Percentiles rank a stretch among this genome's conserved stretches.
Evolutionary conservation across 495 filamentous ascomycete genomes (phyloP).

Genomic region (Aspergillus steynii): DNA sequence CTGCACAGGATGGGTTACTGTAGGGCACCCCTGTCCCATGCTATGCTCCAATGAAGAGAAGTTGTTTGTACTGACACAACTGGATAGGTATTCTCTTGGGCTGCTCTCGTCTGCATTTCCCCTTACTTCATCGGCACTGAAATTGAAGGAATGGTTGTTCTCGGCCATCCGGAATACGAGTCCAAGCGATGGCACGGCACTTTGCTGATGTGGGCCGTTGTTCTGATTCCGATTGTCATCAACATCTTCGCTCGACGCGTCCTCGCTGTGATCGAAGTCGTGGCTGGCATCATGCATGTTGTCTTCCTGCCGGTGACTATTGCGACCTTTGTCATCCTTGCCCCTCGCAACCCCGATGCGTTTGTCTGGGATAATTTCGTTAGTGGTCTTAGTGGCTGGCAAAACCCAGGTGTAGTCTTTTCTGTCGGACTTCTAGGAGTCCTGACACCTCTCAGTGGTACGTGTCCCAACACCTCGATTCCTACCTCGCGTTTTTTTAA

Average conservation of each 20-base stretch:
- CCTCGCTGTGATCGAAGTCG: slow-evolving; percentile 48
- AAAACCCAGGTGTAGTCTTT: slow-evolving; percentile 40
- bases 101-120: slow-evolving; percentile 43
- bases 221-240: slow-evolving; percentile 36
- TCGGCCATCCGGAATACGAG: slow-evolving; percentile 44
- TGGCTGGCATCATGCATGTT: slow-evolving; percentile 49
- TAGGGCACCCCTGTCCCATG: background rate
- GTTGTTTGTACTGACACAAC: slow-evolving; percentile 27
- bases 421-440: slow-evolving; percentile 38
- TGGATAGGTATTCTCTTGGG: slow-evolving; percentile 41
- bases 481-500: background rate
- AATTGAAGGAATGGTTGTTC: slow-evolving; percentile 46
- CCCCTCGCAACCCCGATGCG: slow-evolving; percentile 41
- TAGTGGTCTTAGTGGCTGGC: slow-evolving; percentile 47
- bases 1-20: slow-evolving; percentile 34
- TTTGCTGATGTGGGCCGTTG: slow-evolving; percentile 48
- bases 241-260: slow-evolving; percentile 48
- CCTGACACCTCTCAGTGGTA: slow-evolving; percentile 33
- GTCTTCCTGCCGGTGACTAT: slow-evolving; percentile 48
- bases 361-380: slow-evolving; percentile 48
- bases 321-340: slow-evolving; percentile 42
- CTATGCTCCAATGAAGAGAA: no score
- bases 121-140: slow-evolving; percentile 52
- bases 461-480: background rate
- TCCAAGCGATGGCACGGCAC: slow-evolving; percentile 48